Evolutionary conservation across 352 stramenopile genomes (phyloP), one percentile per base, ranked within the genome.

Genomic region (Lagenidium sp.): DNA sequence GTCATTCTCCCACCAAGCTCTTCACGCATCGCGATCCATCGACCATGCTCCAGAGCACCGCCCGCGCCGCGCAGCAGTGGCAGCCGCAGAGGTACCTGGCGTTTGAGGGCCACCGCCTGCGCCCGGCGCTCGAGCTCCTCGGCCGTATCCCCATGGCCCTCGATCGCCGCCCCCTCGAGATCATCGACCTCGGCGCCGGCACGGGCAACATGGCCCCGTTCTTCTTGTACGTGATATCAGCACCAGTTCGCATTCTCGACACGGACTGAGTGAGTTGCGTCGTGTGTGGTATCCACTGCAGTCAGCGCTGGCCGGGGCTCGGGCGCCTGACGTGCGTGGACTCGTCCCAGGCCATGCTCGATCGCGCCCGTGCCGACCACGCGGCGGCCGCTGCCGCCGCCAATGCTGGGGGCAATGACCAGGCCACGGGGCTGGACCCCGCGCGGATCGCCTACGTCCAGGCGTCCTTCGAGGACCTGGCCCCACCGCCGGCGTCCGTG

Each of bases 161-260:
- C 1, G 16, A 13, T 10, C 31, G 23, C 2, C n/a, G 25, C 2
- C 34, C 4, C 21, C 29, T 62, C 13, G 40, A 47, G 0, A 47
- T 65, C 12, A 49, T 82, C 16, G 77, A 89, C 38, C 52, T 89
- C 4, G 77, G 77, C 15, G 71, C 65, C 16, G 76, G 76, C 23
- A 80, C 76, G 6, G 63, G 73, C 23, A 89, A 86, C 62, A 84
- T 87, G 64, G 68, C 65, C 3, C 53, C 69, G 8, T 51, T 69
- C 0, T 83, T 89, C 56, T 30, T 65, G 71, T 84, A 67, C 15
- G 53, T 72, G 22, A 24, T 23, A n/a, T n/a, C n/a, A n/a, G n/a
- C n/a, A n/a, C n/a, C n/a, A n/a, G n/a, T n/a, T n/a, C n/a, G n/a
- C n/a, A n/a, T n/a, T n/a, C n/a, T n/a, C n/a, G n/a, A n/a, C n/a